Percentiles rank a stretch among this genome's conserved stretches.
Conservation (phyloP, 1,139 yeast genomes). For the Saccharomyces hybrid region DNA sequence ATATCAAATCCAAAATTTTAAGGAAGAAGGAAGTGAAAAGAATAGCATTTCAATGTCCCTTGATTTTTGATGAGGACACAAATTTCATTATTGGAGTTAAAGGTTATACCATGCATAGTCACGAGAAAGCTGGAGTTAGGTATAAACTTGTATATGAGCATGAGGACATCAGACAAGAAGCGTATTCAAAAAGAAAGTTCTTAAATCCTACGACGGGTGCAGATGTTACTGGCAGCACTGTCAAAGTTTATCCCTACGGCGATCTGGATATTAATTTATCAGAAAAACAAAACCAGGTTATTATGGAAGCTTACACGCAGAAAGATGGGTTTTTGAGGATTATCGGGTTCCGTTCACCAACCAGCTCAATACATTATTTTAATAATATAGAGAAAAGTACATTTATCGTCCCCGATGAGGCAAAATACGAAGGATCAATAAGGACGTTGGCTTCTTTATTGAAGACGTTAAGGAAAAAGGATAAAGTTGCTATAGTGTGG, state of each 20-base stretch:
- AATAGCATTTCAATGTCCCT: constrained; percentile 54
- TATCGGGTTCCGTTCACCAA: constrained; percentile 54
- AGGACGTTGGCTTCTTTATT: constrained; percentile 63
- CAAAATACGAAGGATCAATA: constrained; percentile 52
- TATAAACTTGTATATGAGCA: constrained; percentile 44
- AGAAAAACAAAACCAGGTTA: constrained; percentile 31
- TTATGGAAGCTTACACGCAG: constrained; percentile 34
- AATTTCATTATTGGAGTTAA: constrained; percentile 53
- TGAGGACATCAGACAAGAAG: constrained; percentile 47
- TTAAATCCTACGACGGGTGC: constrained; percentile 40
- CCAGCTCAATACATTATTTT: constrained; percentile 40
- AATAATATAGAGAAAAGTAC: constrained; percentile 49
- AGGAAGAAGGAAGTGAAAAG: constrained; percentile 56
- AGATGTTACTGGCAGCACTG: constrained; percentile 33
- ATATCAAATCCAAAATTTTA: constrained; percentile 44
- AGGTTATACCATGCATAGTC: constrained; percentile 60
- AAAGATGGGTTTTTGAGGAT: constrained; percentile 43
- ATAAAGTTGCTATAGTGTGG: constrained; percentile 63
- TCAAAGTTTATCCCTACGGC: constrained; percentile 40
- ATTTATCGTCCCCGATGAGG: constrained; percentile 55
- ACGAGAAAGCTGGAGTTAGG: constrained; percentile 41
- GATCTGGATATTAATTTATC: constrained; percentile 37
- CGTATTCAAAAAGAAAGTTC: constrained; percentile 41
- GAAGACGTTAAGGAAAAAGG: constrained; percentile 46
- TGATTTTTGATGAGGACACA: constrained; percentile 40